A percentile compares a stretch with the other conserved stretches of the same genome.
These are phyloP conservation scores for Onygena corvina DNA, from an alignment of 2,329 filamentous ascomycete species.

Conservation along the genomic window DNA sequence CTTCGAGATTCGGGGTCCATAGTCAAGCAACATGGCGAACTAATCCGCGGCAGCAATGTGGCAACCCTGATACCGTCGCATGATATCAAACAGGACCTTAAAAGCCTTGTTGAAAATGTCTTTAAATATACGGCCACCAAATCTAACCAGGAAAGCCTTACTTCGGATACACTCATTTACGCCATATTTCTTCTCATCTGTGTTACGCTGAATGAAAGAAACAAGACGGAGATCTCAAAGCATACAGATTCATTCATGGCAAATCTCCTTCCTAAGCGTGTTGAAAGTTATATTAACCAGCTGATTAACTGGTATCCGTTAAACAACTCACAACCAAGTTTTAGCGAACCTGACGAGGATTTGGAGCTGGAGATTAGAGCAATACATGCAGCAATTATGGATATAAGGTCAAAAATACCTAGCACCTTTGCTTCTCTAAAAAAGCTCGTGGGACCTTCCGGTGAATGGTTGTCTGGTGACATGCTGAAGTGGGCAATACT, in stretches of 20 bases:
- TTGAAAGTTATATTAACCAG: background rate
- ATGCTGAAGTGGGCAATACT: conserved; percentile 36
- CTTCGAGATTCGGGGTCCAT: conserved; percentile 26
- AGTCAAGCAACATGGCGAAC: conserved; percentile 26
- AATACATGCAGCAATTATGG: conserved; percentile 17
- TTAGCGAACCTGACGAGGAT: background rate
- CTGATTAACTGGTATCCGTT: background rate
- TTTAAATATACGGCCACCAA: conserved; percentile 19
- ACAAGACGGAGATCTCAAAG: background rate
- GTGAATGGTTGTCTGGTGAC: conserved; percentile 27
- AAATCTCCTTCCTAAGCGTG: background rate
- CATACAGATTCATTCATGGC: too few relatives aligned
- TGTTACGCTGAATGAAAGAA: conserved; percentile 13
- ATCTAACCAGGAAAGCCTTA: conserved; percentile 12
- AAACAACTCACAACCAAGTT: background rate
- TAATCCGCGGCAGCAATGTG: conserved; percentile 25
- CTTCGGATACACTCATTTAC: conserved; percentile 22
- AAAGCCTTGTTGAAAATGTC: conserved; percentile 18
- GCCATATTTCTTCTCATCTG: conserved; percentile 27
- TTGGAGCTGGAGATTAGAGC: background rate
- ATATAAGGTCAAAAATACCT: conserved; percentile 12
- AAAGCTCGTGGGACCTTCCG: conserved; percentile 17
- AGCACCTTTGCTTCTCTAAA: conserved; percentile 15
- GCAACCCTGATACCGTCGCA: conserved; percentile 21
- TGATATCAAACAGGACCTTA: conserved; percentile 22